Evolutionary conservation across 2,329 filamentous ascomycete species (phyloP), one percentile per base, ranked within the genome.

Genomic region (Claviceps sp.): DNA sequence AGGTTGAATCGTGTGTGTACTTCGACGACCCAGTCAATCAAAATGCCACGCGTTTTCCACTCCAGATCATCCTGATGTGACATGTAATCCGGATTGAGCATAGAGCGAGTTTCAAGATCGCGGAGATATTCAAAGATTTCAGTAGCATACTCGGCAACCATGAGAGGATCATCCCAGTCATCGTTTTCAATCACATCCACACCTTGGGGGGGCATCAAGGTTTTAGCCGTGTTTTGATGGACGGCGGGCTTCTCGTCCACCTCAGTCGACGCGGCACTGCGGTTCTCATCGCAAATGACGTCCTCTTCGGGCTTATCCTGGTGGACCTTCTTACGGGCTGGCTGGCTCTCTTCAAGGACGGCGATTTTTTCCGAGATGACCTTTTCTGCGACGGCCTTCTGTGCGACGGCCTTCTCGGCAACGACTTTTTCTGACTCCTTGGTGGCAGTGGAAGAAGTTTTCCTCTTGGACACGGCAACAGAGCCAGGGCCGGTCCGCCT

Each of bases 21-120:
- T 69, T 98, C 93, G 57, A 98, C 90, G 58, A 98, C 78, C 93
- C 93, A 98, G 72, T 98, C 93, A 59, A 97, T 83, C 51, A 98
- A 80, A 59, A 98, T 96, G 57, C 90, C 91, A 61, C 93, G 88
- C 73, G 95, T 96, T 78, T 95, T 95, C 93, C 93, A 98, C 69
- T 96, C 91, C 13, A 98, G 77, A 61, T 96, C 89, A 57, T 87
- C 86, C 66, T 98, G 93, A 70, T 91, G 87, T 49, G 86, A 80
- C 83, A 98, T 98, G 74, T 98, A 98, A 56, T 93, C 74, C 18
- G 89, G 84, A 70, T 97, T 96, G 60, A 91, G 89, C 64, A 90
- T 68, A 0, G 82, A 69, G 75, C 89, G 66, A 76, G 71, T 74
- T 71, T 98, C 93, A 24, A 97, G 79, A 61, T 94, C 84, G 62